A percentile compares a stretch with the other conserved stretches of the same genome.
phyloP scores from a whole-genome alignment of 1,139 yeast species.

The Hemisphaericaspora xylanilytica region DNA sequence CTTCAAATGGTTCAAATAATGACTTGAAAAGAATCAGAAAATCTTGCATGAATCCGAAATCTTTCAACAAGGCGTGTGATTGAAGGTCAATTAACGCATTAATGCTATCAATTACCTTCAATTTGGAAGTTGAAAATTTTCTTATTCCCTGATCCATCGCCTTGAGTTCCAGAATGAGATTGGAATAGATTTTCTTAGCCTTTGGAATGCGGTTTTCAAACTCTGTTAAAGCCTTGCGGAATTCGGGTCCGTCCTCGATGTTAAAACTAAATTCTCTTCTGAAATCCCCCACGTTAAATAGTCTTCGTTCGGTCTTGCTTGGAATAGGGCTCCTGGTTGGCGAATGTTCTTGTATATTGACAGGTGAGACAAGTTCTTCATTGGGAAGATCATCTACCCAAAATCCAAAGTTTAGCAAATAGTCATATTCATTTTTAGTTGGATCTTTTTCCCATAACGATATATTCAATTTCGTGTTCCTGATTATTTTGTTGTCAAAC shows the following conservation, averaged over 20 bases:
- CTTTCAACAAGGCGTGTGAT: slow-evolving; percentile 21
- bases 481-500: slow-evolving; percentile 19
- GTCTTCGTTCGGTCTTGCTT: slow-evolving; percentile 7
- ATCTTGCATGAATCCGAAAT: slow-evolving; percentile 23
- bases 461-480: slow-evolving; percentile 23
- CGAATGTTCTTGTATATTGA: background rate
- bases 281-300: slow-evolving; percentile 20
- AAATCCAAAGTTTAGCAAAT: slow-evolving; percentile 28
- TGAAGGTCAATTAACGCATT: slow-evolving; percentile 21
- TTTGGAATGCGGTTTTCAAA: slow-evolving; percentile 55
- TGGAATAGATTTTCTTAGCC: slow-evolving; percentile 41
- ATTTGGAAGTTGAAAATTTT: slow-evolving; percentile 20
- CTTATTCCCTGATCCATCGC: slow-evolving; percentile 25
- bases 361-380: background rate
- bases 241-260: slow-evolving; percentile 73
- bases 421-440: slow-evolving; percentile 16
- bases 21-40: slow-evolving; percentile 19
- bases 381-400: slow-evolving; percentile 26
- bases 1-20: slow-evolving; percentile 36
- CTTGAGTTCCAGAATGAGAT: slow-evolving; percentile 35
- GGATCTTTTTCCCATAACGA: slow-evolving; percentile 31
- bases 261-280: slow-evolving; percentile 33
- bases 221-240: slow-evolving; percentile 53
- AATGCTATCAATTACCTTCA: slow-evolving; percentile 25
- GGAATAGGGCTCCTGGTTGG: background rate